A percentile compares a stretch with the other conserved stretches of the same genome.
Evolutionary conservation across 768 basidiomycete genomes (phyloP).

Genomic region (Pisolithus orientalis): DNA sequence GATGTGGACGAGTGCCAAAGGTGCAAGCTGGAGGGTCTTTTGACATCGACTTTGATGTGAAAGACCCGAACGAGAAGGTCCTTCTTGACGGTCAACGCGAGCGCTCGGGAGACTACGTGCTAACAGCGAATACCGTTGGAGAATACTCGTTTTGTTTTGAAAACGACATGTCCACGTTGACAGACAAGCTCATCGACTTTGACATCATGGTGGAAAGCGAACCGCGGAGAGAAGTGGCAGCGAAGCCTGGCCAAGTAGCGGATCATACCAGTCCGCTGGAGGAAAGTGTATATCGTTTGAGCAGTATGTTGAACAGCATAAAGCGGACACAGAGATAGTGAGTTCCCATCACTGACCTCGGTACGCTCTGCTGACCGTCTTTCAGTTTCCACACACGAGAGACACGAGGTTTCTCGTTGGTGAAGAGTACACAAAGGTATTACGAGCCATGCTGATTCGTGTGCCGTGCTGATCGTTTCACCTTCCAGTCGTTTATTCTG

Average conservation of each 20-base stretch:
- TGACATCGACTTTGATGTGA: constrained; percentile 91
- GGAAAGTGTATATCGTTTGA: constrained; percentile 92
- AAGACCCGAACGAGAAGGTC: constrained; percentile 84
- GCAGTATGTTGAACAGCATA: constrained; percentile 80
- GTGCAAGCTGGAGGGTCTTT: constrained; percentile 97
- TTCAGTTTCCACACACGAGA: constrained; percentile 89
- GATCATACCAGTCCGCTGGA: constrained; percentile 93
- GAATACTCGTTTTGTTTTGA: constrained; percentile 97
- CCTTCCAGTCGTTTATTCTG: constrained; percentile 76
- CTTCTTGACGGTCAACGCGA: constrained; percentile 85
- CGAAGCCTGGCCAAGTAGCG: constrained; percentile 79
- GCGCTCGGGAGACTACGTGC: constrained; percentile 93
- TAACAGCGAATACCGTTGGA: constrained; percentile 87
- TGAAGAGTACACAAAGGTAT: constrained; percentile 85
- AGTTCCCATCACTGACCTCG: constrained; percentile 26
- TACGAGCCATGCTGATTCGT: neutral
- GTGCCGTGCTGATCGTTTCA: neutral
- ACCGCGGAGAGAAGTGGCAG: constrained; percentile 83
- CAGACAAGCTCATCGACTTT: constrained; percentile 91
- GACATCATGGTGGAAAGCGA: constrained; percentile 99
- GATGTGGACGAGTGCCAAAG: constrained; percentile 29
- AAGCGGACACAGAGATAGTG: constrained; percentile 93
- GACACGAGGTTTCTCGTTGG: constrained; percentile 88
- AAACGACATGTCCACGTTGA: constrained; percentile 93
- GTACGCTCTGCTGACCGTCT: constrained; percentile 2